These are phyloP conservation scores for Neocucurbitaria cava DNA, from an alignment of 2,329 filamentous ascomycete genomes.

Conservation along the genomic window DNA sequence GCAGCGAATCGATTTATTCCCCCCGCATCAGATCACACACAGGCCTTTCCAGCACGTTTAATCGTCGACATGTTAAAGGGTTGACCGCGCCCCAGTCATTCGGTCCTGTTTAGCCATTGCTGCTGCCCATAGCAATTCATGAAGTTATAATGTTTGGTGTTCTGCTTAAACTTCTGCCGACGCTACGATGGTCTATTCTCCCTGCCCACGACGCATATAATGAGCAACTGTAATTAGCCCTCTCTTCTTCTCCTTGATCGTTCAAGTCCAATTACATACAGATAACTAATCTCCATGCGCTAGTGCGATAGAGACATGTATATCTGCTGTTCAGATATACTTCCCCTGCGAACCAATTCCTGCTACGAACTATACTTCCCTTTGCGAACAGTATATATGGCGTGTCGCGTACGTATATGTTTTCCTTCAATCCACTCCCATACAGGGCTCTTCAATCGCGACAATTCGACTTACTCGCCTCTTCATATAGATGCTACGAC, in stretches of 20 bases:
- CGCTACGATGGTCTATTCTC: constrained; percentile 6
- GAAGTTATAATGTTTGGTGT: constrained; percentile 7
- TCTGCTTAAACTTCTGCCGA: constrained; percentile 5
- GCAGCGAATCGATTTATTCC: neutral
- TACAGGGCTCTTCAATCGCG: neutral
- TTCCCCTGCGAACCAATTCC: constrained; percentile 7
- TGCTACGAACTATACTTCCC: constrained; percentile 6
- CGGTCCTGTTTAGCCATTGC: neutral
- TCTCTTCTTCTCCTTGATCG: neutral
- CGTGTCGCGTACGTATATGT: constrained; percentile 9
- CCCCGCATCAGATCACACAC: neutral
- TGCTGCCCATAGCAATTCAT: neutral
- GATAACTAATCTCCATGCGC: neutral
- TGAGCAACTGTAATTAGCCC: constrained; percentile 8
- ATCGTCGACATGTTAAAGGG: neutral
- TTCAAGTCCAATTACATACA: neutral
- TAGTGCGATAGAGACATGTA: constrained; percentile 12
- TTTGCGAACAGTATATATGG: constrained; percentile 23
- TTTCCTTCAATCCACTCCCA: neutral
- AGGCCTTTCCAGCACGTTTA: neutral
- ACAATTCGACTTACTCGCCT: neutral
- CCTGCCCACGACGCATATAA: neutral
- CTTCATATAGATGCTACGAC: constrained; percentile 12
- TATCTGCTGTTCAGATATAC: constrained; percentile 8
- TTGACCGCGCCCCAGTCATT: neutral